A percentile compares a stretch with the other conserved stretches of the same genome.
Evolutionary conservation across 352 stramenopile species (phyloP).

Genomic region (Pythium dissotocum): DNA sequence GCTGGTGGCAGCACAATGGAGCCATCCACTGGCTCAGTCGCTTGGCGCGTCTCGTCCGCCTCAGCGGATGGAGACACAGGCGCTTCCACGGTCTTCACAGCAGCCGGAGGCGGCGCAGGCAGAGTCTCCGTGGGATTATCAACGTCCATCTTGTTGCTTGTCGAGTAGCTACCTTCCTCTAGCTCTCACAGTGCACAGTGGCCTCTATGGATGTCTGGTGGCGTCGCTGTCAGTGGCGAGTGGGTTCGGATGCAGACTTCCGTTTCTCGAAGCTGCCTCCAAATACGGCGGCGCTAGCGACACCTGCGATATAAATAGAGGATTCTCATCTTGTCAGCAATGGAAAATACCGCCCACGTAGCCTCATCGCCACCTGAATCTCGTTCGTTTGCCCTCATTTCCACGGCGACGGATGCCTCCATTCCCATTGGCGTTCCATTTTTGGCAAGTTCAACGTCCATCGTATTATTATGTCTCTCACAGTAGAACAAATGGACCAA

Average conservation of each 20-base stretch:
- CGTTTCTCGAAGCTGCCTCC: conserved; percentile 1
- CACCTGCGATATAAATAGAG: not conserved
- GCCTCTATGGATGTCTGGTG: not conserved
- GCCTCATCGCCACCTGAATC: not conserved
- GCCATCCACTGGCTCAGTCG: not conserved
- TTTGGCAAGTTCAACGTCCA: conserved; percentile 13
- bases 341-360: not conserved
- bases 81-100: conserved; percentile 7
- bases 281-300: not conserved
- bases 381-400: not conserved
- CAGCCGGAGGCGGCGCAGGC: not conserved
- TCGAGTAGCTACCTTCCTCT: not conserved
- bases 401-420: not conserved
- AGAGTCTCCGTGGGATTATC: not conserved
- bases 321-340: not conserved
- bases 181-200: not conserved
- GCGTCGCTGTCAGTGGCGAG: not conserved
- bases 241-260: not conserved
- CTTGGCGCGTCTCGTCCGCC: conserved; percentile 21
- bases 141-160: not conserved
- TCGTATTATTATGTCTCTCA: conserved; percentile 15
- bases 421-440: conserved; percentile 14
- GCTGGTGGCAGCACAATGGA: not conserved
- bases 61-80: not conserved
- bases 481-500: conserved; percentile 1